Percentiles rank a stretch among this genome's conserved stretches.
Evolutionary conservation across 805 yeast genomes (phyloP).

Genomic region (Sungouiozyma ichnusensis): DNA sequence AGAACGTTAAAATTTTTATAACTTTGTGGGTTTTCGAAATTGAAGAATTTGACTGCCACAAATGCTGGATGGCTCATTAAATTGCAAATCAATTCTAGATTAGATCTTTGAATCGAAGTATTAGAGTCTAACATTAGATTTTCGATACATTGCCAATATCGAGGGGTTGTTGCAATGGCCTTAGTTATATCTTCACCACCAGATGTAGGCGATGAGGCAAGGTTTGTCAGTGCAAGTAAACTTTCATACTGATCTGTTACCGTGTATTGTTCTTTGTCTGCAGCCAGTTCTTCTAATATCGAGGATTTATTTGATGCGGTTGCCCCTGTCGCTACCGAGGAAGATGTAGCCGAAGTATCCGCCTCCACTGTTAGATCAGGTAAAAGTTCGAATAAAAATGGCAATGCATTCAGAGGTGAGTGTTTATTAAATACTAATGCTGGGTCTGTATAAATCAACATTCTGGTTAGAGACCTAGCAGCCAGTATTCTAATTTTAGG

Average conservation of each 20-base stretch:
- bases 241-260: conserved; percentile 39
- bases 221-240: conserved; percentile 56
- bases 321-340: not conserved
- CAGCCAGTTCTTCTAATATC: not conserved
- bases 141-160: conserved; percentile 40
- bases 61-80: conserved; percentile 33
- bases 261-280: not conserved
- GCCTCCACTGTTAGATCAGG: conserved; percentile 5
- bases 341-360: not conserved
- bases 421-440: conserved; percentile 32
- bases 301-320: not conserved
- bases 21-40: conserved; percentile 33
- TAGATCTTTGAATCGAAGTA: conserved; percentile 42
- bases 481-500: conserved; percentile 27
- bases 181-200: conserved; percentile 30
- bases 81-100: conserved; percentile 57
- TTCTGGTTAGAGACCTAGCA: conserved; percentile 33
- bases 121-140: conserved; percentile 36
- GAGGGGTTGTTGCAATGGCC: conserved; percentile 24
- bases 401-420: conserved; percentile 34
- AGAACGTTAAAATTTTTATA: conserved; percentile 33
- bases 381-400: conserved; percentile 36
- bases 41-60: conserved; percentile 47
- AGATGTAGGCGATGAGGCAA: conserved; percentile 40
- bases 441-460: conserved; percentile 40